phyloP scores from a whole-genome alignment of 352 stramenopile genomes.

The Globisporangium cylindrosporum region DNA sequence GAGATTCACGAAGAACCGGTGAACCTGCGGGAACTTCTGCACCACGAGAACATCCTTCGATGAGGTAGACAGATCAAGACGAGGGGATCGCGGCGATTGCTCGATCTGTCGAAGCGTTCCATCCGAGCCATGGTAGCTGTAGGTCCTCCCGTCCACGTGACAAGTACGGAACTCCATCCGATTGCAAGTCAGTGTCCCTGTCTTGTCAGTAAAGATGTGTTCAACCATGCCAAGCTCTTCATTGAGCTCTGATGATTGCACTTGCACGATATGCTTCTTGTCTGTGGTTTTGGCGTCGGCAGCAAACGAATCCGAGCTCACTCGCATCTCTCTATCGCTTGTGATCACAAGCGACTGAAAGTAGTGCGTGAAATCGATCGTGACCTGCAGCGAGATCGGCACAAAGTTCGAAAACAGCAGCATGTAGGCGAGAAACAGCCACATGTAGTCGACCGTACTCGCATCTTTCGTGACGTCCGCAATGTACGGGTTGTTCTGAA shows the following conservation, averaged over 20 bases:
- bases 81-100: not conserved
- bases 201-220: slow-evolving; percentile 97
- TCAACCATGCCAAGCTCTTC: slow-evolving; percentile 93
- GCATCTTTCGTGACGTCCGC: slow-evolving; percentile 34
- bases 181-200: slow-evolving; percentile 91
- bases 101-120: slow-evolving; percentile 28
- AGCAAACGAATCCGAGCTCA: slow-evolving; percentile 16
- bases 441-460: slow-evolving; percentile 36
- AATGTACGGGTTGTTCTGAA: slow-evolving; percentile 44
- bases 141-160: slow-evolving; percentile 82
- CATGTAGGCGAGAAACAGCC: slow-evolving; percentile 82
- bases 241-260: slow-evolving; percentile 86
- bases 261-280: slow-evolving; percentile 53
- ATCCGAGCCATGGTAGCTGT: slow-evolving; percentile 31
- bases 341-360: slow-evolving; percentile 77
- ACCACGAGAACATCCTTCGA: slow-evolving; percentile 2
- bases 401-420: slow-evolving; percentile 92
- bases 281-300: slow-evolving; percentile 1
- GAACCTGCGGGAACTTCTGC: slow-evolving; percentile 25
- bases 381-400: slow-evolving; percentile 91
- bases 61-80: not conserved
- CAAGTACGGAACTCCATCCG: slow-evolving; percentile 93
- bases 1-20: slow-evolving; percentile 51
- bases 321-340: slow-evolving; percentile 63
- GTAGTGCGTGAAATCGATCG: slow-evolving; percentile 81